phyloP scores from a whole-genome alignment of 148 eudicot genomes.

The Rheum nobile region DNA sequence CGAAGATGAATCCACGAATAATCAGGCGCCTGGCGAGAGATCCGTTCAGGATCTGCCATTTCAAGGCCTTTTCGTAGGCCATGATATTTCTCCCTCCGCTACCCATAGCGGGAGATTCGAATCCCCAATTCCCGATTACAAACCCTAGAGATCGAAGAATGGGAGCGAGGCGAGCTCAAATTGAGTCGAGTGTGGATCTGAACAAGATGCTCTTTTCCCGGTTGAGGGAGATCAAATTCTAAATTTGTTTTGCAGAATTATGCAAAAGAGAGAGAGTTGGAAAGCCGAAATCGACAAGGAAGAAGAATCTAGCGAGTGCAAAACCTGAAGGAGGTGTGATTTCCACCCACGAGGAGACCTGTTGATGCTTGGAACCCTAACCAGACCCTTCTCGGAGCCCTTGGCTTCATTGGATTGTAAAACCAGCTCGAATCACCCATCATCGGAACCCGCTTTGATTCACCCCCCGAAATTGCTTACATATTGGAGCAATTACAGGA shows the following conservation, averaged over 20 bases:
- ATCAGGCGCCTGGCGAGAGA: constrained; percentile 43
- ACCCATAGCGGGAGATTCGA: constrained; percentile 10
- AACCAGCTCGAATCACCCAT: neutral
- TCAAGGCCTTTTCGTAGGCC: constrained; percentile 39
- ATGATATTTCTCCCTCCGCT: constrained; percentile 13
- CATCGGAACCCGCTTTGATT: neutral
- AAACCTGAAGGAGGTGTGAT: constrained; percentile 98
- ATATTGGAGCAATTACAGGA: neutral
- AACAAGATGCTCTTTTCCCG: neutral
- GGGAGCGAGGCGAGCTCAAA: no score
- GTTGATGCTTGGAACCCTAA: constrained; percentile 69
- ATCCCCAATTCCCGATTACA: neutral
- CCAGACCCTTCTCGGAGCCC: constrained; percentile 67
- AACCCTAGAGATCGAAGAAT: neutral
- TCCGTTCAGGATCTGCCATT: constrained; percentile 66
- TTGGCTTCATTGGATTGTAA: constrained; percentile 8
- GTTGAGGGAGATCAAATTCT: neutral
- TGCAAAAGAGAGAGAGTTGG: constrained; percentile 10
- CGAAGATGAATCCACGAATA: constrained; percentile 37
- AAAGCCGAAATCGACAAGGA: constrained; percentile 4
- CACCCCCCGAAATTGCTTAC: neutral
- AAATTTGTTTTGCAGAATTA: constrained; percentile 1
- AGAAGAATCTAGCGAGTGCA: constrained; percentile 57
- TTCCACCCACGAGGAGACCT: constrained; percentile 98
- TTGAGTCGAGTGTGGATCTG: no score